Percentiles rank a stretch among this genome's conserved stretches.
These are phyloP conservation scores for Cutaneotrichosporon sp. DNA, from an alignment of 1,284 basidiomycete species.

Conservation along the genomic window DNA sequence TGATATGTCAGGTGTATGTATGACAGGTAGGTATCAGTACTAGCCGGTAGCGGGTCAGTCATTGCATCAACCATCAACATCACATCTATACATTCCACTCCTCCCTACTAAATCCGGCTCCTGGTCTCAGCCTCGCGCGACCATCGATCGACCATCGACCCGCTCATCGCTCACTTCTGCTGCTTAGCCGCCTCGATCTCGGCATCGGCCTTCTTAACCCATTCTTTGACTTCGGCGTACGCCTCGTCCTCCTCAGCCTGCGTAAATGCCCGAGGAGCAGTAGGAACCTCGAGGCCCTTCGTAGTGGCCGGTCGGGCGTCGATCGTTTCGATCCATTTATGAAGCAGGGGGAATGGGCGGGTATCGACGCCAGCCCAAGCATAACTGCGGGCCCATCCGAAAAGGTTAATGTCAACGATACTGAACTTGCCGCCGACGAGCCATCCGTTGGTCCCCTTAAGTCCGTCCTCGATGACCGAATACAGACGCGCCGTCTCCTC, in stretches of 20 bases:
- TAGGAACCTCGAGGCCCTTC: conserved; percentile 50
- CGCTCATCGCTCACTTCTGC: conserved; percentile 13
- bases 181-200: conserved; percentile 25
- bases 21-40: not conserved
- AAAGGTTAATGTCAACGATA: conserved; percentile 57
- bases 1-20: not conserved
- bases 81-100: no score
- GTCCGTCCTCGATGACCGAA: conserved; percentile 68
- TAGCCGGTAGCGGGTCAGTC: no score
- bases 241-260: conserved; percentile 29
- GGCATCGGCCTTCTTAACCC: conserved; percentile 35
- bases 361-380: conserved; percentile 58
- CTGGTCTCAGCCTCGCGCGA: not conserved
- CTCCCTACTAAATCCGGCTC: not conserved
- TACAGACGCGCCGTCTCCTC: conserved; percentile 76
- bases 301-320: conserved; percentile 54
- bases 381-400: conserved; percentile 59
- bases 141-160: not conserved
- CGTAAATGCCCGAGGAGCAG: conserved; percentile 22
- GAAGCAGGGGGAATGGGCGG: conserved; percentile 61
- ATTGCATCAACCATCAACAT: no score
- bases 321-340: conserved; percentile 58
- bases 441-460: conserved; percentile 57
- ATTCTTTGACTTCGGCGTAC: conserved; percentile 28
- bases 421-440: conserved; percentile 68